Base-by-base conservation (phyloP, 176 grass and related monocot genomes). In the Hyparrhenia diplandra region DNA sequence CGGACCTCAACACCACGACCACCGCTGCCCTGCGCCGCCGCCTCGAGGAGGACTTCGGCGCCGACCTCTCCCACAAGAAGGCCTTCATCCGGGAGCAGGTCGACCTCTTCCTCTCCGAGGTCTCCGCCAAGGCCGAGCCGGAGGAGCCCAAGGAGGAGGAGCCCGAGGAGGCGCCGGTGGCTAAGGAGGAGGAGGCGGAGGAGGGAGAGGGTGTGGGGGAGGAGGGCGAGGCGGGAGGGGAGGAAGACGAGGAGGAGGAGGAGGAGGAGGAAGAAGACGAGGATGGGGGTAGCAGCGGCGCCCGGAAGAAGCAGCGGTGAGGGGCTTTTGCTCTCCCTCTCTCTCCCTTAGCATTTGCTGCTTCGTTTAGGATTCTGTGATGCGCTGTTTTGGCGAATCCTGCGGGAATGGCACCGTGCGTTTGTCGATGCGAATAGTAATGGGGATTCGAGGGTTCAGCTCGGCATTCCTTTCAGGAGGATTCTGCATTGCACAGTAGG, bases 1-100 rank as follows among this genome's bases (percentile, higher is more conserved):
- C 97, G 74, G 97, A 99, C 97, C 90, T 99, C 73, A 86, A 78
- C 86, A 99, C 92, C 40, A 99, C 93, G 63, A 95, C 91, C 76
- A 96, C 87, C 25, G 49, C 90, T 74, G 51, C 85, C 59, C 82
- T 99, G 69, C 92, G 97, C 82, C 97, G 97, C 32, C 81, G 82
- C 71, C 90, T 99, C 58, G 90, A 99, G 93, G 90, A 90, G 87
- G 93, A 95, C 84, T 99, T 99, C 69, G 90, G 82, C 32, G 62
- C 89, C 80, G 88, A 99, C 80, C 90, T 99, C 75, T 91, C 97
- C 27, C 40, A 90, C 82, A 92, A 91, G 97, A 99, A 96, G 97
- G 76, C 76, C 69, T 99, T 99, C 86, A 89, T 99, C 75, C 85
- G 97, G 41, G 90, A 95, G 81, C 97, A 96, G 90, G 93, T 99